Base-by-base conservation (phyloP, 371 early-diverging fungal species). In the Dichotomocladium elegans region DNA sequence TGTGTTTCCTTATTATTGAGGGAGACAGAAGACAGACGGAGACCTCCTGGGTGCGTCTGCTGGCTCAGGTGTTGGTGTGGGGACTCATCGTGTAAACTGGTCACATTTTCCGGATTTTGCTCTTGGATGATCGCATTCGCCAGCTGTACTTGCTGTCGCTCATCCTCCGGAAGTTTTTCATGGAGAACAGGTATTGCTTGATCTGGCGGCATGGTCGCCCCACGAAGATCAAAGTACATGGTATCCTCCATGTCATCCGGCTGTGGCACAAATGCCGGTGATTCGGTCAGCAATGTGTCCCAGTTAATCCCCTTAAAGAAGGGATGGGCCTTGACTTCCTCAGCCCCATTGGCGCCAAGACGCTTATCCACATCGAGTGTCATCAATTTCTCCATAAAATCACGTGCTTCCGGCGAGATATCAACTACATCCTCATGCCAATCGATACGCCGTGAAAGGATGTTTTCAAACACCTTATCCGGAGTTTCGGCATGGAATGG, bases 181-280 rank as follows among this genome's bases (percentile, higher is more conserved):
- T 61, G 63, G 12, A 73, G 7, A 15, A 25, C 9, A 12, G 26
- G 9, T 24, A 14, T 66, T n/a, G 33, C 43, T 12, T 31, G 24
- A 8, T 50, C 24, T 6, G 64, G 62, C 14, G 72, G 65, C 75
- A 81, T 77, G 9, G 70, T 74, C 1, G 87, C 87, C 2, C 96
- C 96, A 14, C 98, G 77, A 10, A 79, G 57, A 63, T 98, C 98
- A 83, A 98, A 98, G 66, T 96, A 96, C 19, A 89, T 90, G 0
- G 96, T 95, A 55, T 96, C 96, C 33, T 94, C 94, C 33, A 77
- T 68, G 40, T 79, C 70, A 3, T 80, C 81, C 0, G 89, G 81
- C 22, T 87, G 83, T 1, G 98, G 98, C 1, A 94, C 79, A 72
- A 98, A 98, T 0, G 84, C 79, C 0, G 95, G 89, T 17, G 85